Evolutionary conservation across 352 stramenopile species (phyloP).

Genomic region (Globisporangium uncinulatum): DNA sequence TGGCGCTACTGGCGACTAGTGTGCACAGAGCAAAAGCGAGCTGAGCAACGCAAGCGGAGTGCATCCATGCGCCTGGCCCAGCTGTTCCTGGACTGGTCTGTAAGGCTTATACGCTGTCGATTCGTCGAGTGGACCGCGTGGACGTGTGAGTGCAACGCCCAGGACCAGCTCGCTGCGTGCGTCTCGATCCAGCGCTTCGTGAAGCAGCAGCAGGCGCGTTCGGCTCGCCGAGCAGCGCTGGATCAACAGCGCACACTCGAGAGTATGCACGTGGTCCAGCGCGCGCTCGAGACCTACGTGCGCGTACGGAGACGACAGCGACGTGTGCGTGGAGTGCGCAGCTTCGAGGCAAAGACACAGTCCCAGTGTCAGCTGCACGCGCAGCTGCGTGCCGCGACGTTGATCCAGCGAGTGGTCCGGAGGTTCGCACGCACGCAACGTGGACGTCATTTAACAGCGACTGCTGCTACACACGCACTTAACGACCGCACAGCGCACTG

Average conservation of each 20-base stretch:
- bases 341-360: slow-evolving; percentile 18
- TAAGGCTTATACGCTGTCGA: slow-evolving; percentile 5
- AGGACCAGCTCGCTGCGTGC: slow-evolving; percentile 29
- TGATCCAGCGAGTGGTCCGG: neutral
- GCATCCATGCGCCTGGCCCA: slow-evolving; percentile 22
- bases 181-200: slow-evolving; percentile 28
- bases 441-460: neutral
- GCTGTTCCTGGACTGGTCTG: slow-evolving; percentile 20
- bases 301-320: neutral
- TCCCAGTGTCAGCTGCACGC: neutral
- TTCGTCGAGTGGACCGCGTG: slow-evolving; percentile 20
- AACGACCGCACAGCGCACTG: slow-evolving; percentile 12
- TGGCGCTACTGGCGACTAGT: slow-evolving; percentile 25
- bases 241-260: slow-evolving; percentile 18
- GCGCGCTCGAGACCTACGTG: slow-evolving; percentile 16
- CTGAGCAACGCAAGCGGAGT: slow-evolving; percentile 18
- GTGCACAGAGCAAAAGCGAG: slow-evolving; percentile 20
- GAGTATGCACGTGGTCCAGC: slow-evolving; percentile 28
- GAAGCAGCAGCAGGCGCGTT: slow-evolving; percentile 1
- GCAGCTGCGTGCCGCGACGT: neutral
- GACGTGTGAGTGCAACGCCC: slow-evolving; percentile 12
- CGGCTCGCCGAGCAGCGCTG: neutral
- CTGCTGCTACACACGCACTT: slow-evolving; percentile 3
- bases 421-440: neutral
- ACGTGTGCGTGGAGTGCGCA: slow-evolving; percentile 12